These are phyloP conservation scores for Scheffersomyces lignosus DNA, from an alignment of 805 yeast genomes.

Conservation along the genomic window DNA sequence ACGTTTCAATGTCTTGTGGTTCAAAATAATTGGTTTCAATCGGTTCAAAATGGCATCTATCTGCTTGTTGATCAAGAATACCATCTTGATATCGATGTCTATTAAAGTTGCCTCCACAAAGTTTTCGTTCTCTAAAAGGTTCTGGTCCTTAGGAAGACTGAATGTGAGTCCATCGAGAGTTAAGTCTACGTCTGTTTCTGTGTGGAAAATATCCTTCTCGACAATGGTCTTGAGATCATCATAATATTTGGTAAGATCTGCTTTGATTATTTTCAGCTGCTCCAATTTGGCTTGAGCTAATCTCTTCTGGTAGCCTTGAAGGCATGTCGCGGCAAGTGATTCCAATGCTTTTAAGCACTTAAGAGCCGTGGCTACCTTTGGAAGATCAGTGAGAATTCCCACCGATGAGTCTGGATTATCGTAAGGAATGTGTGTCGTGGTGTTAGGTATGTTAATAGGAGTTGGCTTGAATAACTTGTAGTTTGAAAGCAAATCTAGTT, in stretches of 20 bases:
- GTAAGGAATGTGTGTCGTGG: constrained; percentile 43
- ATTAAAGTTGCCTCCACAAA: constrained; percentile 27
- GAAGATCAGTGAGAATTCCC: constrained; percentile 30
- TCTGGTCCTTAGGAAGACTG: constrained; percentile 15
- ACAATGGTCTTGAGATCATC: constrained; percentile 21
- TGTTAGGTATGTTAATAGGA: constrained; percentile 27
- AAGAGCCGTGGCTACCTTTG: constrained; percentile 20
- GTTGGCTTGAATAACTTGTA: constrained; percentile 26
- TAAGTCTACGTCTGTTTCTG: constrained; percentile 25
- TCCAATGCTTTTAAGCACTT: constrained; percentile 31
- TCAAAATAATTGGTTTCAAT: constrained; percentile 18
- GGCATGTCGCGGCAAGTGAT: constrained; percentile 23
- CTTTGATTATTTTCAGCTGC: constrained; percentile 11
- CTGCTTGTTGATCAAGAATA: constrained; percentile 24
- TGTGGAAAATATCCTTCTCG: constrained; percentile 16
- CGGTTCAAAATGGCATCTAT: constrained; percentile 27
- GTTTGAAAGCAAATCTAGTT: constrained; percentile 27
- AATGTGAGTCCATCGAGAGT: constrained; percentile 18
- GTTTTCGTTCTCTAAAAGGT: constrained; percentile 12
- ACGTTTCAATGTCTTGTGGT: constrained; percentile 19
- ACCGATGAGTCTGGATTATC: constrained; percentile 35
- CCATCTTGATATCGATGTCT: constrained; percentile 39
- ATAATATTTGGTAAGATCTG: constrained; percentile 9
- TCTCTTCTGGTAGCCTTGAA: constrained; percentile 40
- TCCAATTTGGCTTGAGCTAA: constrained; percentile 26